These are phyloP conservation scores for Phytophthora citricola DNA, from an alignment of 352 stramenopile species.

Conservation along the genomic window DNA sequence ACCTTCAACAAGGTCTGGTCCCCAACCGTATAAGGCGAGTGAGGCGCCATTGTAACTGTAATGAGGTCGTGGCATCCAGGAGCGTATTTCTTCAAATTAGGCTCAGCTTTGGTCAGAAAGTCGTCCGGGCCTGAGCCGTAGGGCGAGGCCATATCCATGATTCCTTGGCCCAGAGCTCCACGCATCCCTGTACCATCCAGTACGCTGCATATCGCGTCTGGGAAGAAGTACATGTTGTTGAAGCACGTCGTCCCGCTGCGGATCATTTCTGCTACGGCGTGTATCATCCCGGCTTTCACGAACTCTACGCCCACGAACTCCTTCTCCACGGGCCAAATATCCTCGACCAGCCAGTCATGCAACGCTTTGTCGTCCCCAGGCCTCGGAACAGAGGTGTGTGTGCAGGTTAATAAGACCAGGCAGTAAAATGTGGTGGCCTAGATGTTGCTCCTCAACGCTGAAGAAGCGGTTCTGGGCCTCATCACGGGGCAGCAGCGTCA, in stretches of 20 bases:
- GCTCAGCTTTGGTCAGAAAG: constrained; percentile 75
- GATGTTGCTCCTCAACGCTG: constrained; percentile 46
- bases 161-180: constrained; percentile 64
- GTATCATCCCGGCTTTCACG: constrained; percentile 71
- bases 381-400: constrained; percentile 88
- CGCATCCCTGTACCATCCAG: constrained; percentile 75
- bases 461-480: constrained; percentile 62
- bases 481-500: constrained; percentile 68
- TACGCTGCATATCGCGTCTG: constrained; percentile 54
- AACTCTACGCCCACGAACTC: constrained; percentile 80
- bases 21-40: constrained; percentile 87
- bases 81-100: constrained; percentile 69
- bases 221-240: constrained; percentile 94
- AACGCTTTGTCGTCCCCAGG: constrained; percentile 88
- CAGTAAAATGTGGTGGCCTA: constrained; percentile 74
- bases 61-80: constrained; percentile 60
- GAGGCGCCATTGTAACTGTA: constrained; percentile 68
- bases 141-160: constrained; percentile 78
- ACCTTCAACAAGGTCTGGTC: constrained; percentile 62
- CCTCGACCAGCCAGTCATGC: constrained; percentile 80
- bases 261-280: constrained; percentile 89
- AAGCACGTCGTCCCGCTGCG: constrained; percentile 88
- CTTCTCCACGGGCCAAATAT: constrained; percentile 88
- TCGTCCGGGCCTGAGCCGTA: constrained; percentile 67
- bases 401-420: constrained; percentile 90